Evolutionary conservation across 305 asterid species (phyloP), one percentile per base, ranked within the genome.

Genomic region (Fraxinus platypoda): DNA sequence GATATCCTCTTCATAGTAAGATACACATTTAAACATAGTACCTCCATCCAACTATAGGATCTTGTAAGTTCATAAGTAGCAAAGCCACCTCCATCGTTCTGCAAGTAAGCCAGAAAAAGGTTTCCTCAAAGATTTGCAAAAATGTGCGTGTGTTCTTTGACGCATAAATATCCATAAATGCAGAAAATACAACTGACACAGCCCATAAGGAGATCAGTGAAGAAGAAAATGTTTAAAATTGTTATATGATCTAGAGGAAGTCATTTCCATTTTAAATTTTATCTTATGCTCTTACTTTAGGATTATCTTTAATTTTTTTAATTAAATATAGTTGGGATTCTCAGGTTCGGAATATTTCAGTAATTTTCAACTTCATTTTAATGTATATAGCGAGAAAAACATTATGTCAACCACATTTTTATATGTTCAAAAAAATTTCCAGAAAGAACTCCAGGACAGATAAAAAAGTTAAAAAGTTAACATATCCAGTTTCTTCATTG

Each of bases 11-110:
- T 9, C 74, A 66, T 26, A 70, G 75, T 43, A 37, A 79, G 64
- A 75, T n/a, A 57, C 78, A 80, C 25, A 81, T 71, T 73, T 17
- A 70, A 49, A 68, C 84, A 54, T 75, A 79, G 80, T 90, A 96
- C 99, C 98, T 96, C 99, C 87, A 96, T 86, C 99, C 98, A 96
- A 78, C 95, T 88, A 89, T 94, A 96, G 83, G 99, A 94, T 87
- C 99, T 91, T 81, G 99, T 90, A 83, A 96, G 94, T 86, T 96
- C 99, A 90, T 96, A 94, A 23, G 98, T 87, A 78, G 99, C 99
- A 84, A 92, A 90, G 59, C 99, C 98, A 38, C 99, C 99, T 76
- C 64, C 89, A 13, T 59, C 74, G 83, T 95, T 95, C 98, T 92
- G 97, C 81, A 85, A 86, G 79, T 76, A 82, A 79, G 84, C 76